A percentile compares a stretch with the other conserved stretches of the same genome.
phyloP scores from a whole-genome alignment of 495 filamentous ascomycete genomes.

The Recurvomyces mirabilis region DNA sequence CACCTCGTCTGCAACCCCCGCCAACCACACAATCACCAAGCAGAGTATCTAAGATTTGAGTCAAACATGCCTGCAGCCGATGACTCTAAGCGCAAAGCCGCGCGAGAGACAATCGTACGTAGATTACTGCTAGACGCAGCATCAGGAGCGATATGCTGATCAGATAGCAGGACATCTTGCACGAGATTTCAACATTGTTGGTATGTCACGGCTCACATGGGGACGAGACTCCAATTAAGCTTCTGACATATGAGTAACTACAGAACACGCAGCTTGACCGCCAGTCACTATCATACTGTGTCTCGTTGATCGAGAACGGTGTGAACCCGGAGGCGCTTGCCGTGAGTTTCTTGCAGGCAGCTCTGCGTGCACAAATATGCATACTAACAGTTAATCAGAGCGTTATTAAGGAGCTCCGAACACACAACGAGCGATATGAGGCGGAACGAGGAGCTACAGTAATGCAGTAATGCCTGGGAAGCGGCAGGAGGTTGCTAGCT shows the following conservation, averaged over 20 bases:
- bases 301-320: constrained; percentile 93
- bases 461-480: not conserved
- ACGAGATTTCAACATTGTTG: constrained; percentile 83
- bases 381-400: too few species aligned
- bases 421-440: constrained; percentile 19
- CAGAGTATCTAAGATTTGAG: not conserved
- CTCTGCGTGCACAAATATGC: too few species aligned
- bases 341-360: constrained; percentile 48
- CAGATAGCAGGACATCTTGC: constrained; percentile 55
- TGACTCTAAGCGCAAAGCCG: constrained; percentile 71
- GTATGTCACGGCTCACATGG: constrained; percentile 38
- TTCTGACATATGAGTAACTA: constrained; percentile 1
- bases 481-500: not conserved
- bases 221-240: constrained; percentile 10
- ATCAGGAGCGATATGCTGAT: not conserved
- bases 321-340: constrained; percentile 92
- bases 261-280: constrained; percentile 91
- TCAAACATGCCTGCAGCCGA: constrained; percentile 19
- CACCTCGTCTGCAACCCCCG: not conserved
- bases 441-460: constrained; percentile 1
- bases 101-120: constrained; percentile 67
- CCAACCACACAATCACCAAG: not conserved
- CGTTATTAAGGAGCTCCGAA: constrained; percentile 27
- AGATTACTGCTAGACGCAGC: not conserved
- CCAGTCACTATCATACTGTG: constrained; percentile 81